Base-by-base conservation (phyloP, 495 filamentous ascomycete species). In the Talaromyces thailandensis region DNA sequence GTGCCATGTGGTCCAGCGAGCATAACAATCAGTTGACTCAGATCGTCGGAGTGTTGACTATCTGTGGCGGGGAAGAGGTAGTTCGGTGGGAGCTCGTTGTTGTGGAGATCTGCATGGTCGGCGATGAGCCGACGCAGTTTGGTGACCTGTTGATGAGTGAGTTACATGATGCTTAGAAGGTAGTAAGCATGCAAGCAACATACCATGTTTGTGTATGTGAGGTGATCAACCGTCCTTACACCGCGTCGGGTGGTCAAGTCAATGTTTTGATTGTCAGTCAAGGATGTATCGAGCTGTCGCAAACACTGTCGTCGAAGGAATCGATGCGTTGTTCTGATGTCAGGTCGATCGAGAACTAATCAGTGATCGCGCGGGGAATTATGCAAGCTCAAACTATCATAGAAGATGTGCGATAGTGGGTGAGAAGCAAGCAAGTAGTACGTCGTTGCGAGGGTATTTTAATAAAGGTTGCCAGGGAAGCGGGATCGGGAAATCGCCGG, bases 1-100 rank as follows among this genome's bases (percentile, higher is more conserved):
- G 87, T 90, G 21, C 83, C 83, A 11, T 77, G 76, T 1, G 87
- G 87, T 0, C 87, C 87, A 2, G 80, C 77, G 40, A 90, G 78
- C 45, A 88, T 75, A 40, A 87, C 74, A 12, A 75, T 75, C 59
- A 90, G 73, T 32, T 83, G 79, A 3, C 83, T 85, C 1, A 90
- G 75, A 66, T 88, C 86, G 63, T 88, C 84, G 31, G 72, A 62
- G 4, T 71, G 60, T 7, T 68, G 62, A 32, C 63, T 65, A 56
- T 61, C 58, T 62, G 67, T 62, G 52, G 72, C 70, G 0, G 84
- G 82, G 62, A 86, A 81, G 62, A 90, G 81, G 73, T 87, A 90
- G 72, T 87, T 86, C 23, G 86, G 86, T 5, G 87, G 87, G 6
- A 86, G 81, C 25, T 78, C 75, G 25, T 79, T 70, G 32, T 69